These are phyloP conservation scores for Coemansia sp. DNA, from an alignment of 192 early-diverging fungal species.

Conservation along the genomic window DNA sequence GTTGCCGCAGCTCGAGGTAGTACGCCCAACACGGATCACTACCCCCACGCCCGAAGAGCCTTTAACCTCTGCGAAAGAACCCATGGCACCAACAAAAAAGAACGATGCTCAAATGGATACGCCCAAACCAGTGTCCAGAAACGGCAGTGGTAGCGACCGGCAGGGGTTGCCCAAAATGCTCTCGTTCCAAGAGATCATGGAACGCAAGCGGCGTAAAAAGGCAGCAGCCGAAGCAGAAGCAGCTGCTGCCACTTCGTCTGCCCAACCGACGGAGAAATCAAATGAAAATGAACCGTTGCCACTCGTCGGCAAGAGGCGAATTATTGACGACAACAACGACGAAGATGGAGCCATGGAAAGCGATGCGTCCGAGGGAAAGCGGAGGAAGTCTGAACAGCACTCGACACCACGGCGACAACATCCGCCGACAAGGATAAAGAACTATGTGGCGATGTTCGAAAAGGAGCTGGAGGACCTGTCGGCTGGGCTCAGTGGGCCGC, in stretches of 20 bases:
- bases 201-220: constrained; percentile 35
- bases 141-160: background rate
- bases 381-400: constrained; percentile 1
- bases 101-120: background rate
- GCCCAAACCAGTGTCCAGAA: background rate
- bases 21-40: background rate
- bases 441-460: constrained; percentile 44
- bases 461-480: constrained; percentile 32
- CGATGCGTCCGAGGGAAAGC: constrained; percentile 27
- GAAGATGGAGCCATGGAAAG: constrained; percentile 18
- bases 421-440: background rate
- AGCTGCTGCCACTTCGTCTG: background rate
- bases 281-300: background rate
- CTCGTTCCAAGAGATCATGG: constrained; percentile 45
- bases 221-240: constrained; percentile 7
- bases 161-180: constrained; percentile 24
- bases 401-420: background rate
- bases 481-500: constrained; percentile 29
- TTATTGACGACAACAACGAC: background rate
- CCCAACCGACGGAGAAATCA: background rate
- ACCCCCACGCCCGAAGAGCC: background rate
- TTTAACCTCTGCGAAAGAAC: background rate
- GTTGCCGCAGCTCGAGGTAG: background rate
- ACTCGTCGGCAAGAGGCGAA: background rate
- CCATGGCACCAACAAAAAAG: background rate